A percentile compares a stretch with the other conserved stretches of the same genome.
These are phyloP conservation scores for Penicillium ochrochloron DNA, from an alignment of 495 filamentous ascomycete genomes.

Conservation along the genomic window DNA sequence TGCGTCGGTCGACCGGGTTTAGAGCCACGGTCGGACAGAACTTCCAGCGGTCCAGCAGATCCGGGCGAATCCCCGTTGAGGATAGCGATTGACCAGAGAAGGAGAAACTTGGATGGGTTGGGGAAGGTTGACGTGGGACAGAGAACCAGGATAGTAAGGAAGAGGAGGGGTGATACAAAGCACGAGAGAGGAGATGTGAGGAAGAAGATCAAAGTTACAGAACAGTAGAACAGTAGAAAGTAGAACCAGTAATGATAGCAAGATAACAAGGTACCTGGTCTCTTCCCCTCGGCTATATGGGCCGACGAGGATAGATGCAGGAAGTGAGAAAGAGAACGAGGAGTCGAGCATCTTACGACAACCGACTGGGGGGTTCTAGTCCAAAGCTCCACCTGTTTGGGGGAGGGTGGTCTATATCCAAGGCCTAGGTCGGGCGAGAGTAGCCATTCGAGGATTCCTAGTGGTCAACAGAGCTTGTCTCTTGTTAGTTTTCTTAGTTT, in stretches of 20 bases:
- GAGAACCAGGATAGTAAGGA: constrained; percentile 8
- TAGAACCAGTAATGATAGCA: not conserved
- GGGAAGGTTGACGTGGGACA: constrained; percentile 21
- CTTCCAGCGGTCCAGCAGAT: constrained; percentile 40
- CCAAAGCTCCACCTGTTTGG: not conserved
- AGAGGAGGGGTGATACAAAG: not conserved
- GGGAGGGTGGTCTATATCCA: not conserved
- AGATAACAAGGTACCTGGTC: not conserved
- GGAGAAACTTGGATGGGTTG: constrained; percentile 7
- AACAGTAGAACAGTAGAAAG: too few species aligned
- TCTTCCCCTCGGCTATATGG: not conserved
- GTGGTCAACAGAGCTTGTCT: not conserved
- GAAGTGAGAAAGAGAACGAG: too few species aligned
- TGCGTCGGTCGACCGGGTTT: constrained; percentile 24
- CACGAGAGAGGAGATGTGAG: not conserved
- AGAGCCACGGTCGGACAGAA: constrained; percentile 41
- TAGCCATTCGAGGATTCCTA: not conserved
- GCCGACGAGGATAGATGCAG: constrained; percentile 9
- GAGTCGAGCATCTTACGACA: constrained; percentile 7
- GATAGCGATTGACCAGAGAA: not conserved
- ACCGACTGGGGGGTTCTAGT: not conserved
- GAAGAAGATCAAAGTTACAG: not conserved
- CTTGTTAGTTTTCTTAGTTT: not conserved
- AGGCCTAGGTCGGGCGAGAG: not conserved
- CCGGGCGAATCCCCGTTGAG: constrained; percentile 30